Evolutionary conservation across 495 filamentous ascomycete species (phyloP).

Genomic region (Diplogelasinospora grovesii): DNA sequence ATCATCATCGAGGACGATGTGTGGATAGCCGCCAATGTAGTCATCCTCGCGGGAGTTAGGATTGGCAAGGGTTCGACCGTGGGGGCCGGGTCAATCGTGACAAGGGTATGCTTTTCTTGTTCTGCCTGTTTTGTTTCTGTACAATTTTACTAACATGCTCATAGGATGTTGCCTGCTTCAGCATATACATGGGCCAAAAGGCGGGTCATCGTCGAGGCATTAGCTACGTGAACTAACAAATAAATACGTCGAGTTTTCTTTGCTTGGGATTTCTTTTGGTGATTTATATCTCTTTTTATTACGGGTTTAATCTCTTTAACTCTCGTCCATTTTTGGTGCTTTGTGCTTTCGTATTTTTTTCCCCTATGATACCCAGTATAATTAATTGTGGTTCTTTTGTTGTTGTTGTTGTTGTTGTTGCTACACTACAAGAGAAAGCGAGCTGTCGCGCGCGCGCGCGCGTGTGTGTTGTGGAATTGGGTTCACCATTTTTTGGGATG

Average conservation of each 20-base stretch:
- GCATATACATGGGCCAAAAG: conserved; percentile 25
- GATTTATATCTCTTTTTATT: not conserved
- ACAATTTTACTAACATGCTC: not conserved
- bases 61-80: conserved; percentile 75
- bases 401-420: too few species aligned
- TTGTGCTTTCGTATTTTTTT: conserved; percentile 1
- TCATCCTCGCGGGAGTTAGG: conserved; percentile 74
- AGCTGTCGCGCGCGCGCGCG: too few species aligned
- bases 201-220: conserved; percentile 25
- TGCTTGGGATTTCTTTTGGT: not conserved
- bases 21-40: conserved; percentile 62
- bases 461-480: too few species aligned
- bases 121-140: not conserved
- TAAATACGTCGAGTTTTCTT: not conserved
- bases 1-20: conserved; percentile 85
- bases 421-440: too few species aligned
- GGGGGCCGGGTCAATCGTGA: conserved; percentile 82
- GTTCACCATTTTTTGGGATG: too few species aligned
- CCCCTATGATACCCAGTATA: conserved; percentile 18
- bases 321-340: too few species aligned
- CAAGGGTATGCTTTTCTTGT: conserved; percentile 52
- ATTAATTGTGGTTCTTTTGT: too few species aligned
- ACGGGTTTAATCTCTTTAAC: conserved; percentile 1
- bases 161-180: conserved; percentile 28
- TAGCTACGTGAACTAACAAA: conserved; percentile 8